Evolutionary conservation across 2,329 filamentous ascomycete species (phyloP).

Genomic region (Fulvia fulva): DNA sequence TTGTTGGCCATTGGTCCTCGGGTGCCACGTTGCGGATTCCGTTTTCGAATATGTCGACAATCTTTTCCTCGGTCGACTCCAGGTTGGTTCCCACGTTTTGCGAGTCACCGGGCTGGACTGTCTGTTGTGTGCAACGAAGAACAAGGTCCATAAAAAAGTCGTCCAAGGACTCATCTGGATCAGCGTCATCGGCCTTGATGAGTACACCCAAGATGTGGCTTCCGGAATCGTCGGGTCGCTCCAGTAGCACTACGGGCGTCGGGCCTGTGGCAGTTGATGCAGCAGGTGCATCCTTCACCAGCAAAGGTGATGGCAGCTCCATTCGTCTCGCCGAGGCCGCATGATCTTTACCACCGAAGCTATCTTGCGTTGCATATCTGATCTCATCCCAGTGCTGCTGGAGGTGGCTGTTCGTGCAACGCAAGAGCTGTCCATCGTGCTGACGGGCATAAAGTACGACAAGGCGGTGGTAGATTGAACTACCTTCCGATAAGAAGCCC

Average conservation of each 20-base stretch:
- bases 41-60: conserved; percentile 2
- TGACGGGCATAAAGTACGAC: background rate
- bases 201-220: background rate
- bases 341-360: background rate
- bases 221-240: background rate
- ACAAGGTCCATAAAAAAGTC: conserved; percentile 2
- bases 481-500: background rate
- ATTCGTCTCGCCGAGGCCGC: background rate
- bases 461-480: background rate
- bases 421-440: background rate
- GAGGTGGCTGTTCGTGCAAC: background rate
- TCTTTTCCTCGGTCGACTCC: background rate
- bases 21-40: conserved; percentile 1
- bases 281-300: background rate
- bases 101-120: background rate
- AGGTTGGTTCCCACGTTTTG: background rate
- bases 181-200: background rate
- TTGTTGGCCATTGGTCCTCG: conserved; percentile 1
- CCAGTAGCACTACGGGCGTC: background rate
- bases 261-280: background rate
- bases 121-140: background rate
- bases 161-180: background rate
- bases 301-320: background rate
- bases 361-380: background rate
- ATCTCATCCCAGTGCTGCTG: background rate